Base-by-base conservation (phyloP, 176 grass and related monocot species). In the Carex pumila region DNA sequence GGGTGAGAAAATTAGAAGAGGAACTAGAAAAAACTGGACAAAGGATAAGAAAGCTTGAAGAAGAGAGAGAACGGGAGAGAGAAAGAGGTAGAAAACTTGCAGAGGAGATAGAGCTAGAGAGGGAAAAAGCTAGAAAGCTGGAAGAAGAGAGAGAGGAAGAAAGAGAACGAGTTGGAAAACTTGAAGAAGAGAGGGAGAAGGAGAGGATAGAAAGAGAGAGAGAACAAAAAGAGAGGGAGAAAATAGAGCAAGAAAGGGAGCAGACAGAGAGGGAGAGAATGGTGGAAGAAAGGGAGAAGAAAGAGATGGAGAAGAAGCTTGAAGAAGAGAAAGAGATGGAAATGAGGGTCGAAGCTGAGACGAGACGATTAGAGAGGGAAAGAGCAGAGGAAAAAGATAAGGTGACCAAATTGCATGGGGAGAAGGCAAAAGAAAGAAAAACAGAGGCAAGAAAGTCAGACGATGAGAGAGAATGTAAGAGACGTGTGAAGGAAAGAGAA, bases 51-150 rank as follows among this genome's bases (percentile, higher is more conserved):
- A 87, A 93, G 82, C 85, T 85, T 49, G 89, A 97, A 50, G 83
- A 91, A 81, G 66, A 76, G 89, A 85, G 86, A 82, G 94, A 93
- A 64, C 85, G 82, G 47, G 66, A 76, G 85, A 85, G 88, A 84
- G 94, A 91, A 71, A 96, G 84, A 41, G 7, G 39, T 36, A 91
- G 43, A 55, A 81, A 97, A 85, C 87, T 86, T 39, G 86, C 93
- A 52, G 85, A 91, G 74, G 66, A 76, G 85, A 83, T 86, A 85
- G 94, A 93, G 55, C 87, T 88, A 61, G 87, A 79, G 49, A 80
- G 58, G 50, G 81, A 88, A 62, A 71, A 22, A 21, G 49, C 69
- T 62, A 74, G 61, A 59, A 69, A 81, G 62, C 69, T 60, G 30
- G 68, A 87, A 83, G 71, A 71, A 68, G 87, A 84, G 61, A 80